A percentile compares a stretch with the other conserved stretches of the same genome.
Conservation (phyloP, 1,139 yeast species). For the Zhuliangozyma parablackwelliae region DNA sequence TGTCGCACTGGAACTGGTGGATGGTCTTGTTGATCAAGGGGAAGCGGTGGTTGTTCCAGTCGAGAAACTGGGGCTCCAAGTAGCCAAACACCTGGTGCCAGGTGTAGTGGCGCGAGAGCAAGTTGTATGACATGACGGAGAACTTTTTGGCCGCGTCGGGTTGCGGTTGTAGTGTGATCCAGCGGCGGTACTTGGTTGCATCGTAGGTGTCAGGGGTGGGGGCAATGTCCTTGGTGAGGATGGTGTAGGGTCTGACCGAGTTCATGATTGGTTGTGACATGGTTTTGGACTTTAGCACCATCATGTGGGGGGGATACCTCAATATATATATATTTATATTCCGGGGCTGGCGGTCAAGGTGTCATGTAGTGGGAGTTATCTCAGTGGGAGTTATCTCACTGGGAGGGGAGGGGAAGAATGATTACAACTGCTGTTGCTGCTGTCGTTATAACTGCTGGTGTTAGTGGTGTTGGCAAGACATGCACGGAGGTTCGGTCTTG, state of each 20-base stretch:
- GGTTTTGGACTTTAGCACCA: too few species aligned
- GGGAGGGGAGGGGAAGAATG: too few species aligned
- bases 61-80: constrained; percentile 39
- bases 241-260: constrained; percentile 10
- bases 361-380: too few species aligned
- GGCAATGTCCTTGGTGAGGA: constrained; percentile 1
- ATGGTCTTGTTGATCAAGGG: constrained; percentile 38
- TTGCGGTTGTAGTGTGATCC: constrained; percentile 14
- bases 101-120: constrained; percentile 51
- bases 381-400: too few species aligned
- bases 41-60: constrained; percentile 44
- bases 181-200: constrained; percentile 20
- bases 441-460: too few species aligned
- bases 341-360: too few species aligned
- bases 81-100: constrained; percentile 55
- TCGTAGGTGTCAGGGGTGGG: constrained; percentile 11
- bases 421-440: too few species aligned
- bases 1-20: constrained; percentile 41
- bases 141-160: constrained; percentile 11
- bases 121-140: constrained; percentile 46
- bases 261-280: constrained; percentile 7
- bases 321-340: too few species aligned
- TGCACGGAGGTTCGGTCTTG: too few species aligned
- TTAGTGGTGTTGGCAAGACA: too few species aligned
- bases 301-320: too few species aligned